Evolutionary conservation across 805 yeast species (phyloP), one percentile per base, ranked within the genome.

Genomic region (Cyberlindnera bimundalis): DNA sequence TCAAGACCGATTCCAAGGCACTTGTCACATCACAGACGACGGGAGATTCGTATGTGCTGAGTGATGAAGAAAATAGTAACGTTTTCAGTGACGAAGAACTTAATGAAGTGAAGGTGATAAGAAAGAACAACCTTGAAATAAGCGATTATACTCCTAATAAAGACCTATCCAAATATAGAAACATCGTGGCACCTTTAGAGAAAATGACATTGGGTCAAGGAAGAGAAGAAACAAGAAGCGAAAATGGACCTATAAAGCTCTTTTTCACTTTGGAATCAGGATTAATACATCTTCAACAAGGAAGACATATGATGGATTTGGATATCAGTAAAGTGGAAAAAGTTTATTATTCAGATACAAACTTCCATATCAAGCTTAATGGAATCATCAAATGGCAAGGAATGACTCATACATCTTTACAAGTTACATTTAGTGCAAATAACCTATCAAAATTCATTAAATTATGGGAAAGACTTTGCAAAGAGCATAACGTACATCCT

Each of bases 1-100:
- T 31, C 18, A 30, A n/a, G 19, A 14, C 29, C 20, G 33, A 35
- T 17, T 17, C 37, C 16, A 15, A 8, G 6, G 29, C 17, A 14
- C 13, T 26, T 23, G 4, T 33, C 12, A n/a, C 17, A 16, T 5
- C 19, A 12, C 26, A 6, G 18, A 18, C 18, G 3, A 21, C 35
- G 10, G 33, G 33, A 5, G 25, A 18, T 4, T 4, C 13, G 4
- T 15, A 21, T 23, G 32, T 6, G 6, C n/a, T 26, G 28, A 23
- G 25, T 23, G 25, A 40, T n/a, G 20, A 20, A 13, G 39, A 34
- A 5, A 32, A 37, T 29, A 17, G 21, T 17, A 16, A 13, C 18
- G 26, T 35, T 14, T 46, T 46, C 34, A 42, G 46, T 14, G 49
- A 46, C 12, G 37, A 32, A 3, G 50, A 47, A 34, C 19, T 26